These are phyloP conservation scores for Malassezia pachydermatis DNA, from an alignment of 1,284 basidiomycete species.

Conservation along the genomic window DNA sequence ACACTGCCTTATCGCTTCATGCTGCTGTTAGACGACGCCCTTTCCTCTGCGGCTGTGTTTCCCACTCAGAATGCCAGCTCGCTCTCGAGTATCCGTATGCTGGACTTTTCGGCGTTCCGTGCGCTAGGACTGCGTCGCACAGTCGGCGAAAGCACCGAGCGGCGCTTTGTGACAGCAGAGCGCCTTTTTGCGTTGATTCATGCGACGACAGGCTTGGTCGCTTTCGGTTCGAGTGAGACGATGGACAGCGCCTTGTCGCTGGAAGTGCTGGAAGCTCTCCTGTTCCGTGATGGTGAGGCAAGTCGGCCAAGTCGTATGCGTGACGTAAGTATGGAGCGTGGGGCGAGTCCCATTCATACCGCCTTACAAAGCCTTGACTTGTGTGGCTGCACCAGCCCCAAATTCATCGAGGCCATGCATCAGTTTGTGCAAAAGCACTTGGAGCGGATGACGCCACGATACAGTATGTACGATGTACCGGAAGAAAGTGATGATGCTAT, in stretches of 20 bases:
- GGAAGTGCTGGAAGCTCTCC: slow-evolving; percentile 42
- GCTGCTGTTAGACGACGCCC: slow-evolving; percentile 21
- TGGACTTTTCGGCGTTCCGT: slow-evolving; percentile 74
- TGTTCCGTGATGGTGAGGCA: slow-evolving; percentile 41
- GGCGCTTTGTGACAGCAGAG: slow-evolving; percentile 82
- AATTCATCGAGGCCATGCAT: slow-evolving; percentile 70
- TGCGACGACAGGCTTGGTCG: slow-evolving; percentile 35
- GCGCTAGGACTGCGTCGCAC: slow-evolving; percentile 88
- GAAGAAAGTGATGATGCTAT: slow-evolving; percentile 27
- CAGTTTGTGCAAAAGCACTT: slow-evolving; percentile 71
- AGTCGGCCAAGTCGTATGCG: slow-evolving; percentile 32
- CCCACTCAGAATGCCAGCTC: neutral
- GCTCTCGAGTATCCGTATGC: slow-evolving; percentile 25
- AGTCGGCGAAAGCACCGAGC: slow-evolving; percentile 74
- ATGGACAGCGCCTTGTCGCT: slow-evolving; percentile 45
- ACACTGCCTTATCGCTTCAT: slow-evolving; percentile 42
- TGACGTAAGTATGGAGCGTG: slow-evolving; percentile 40
- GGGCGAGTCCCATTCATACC: slow-evolving; percentile 24
- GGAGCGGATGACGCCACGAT: slow-evolving; percentile 38
- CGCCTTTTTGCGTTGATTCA: slow-evolving; percentile 54
- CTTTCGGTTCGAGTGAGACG: slow-evolving; percentile 41
- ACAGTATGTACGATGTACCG: slow-evolving; percentile 17
- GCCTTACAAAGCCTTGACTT: slow-evolving; percentile 75
- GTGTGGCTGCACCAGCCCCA: slow-evolving; percentile 82
- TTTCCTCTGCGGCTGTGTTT: slow-evolving; percentile 6